phyloP scores from a whole-genome alignment of 208 protist species.

The Crithidia sp. region DNA sequence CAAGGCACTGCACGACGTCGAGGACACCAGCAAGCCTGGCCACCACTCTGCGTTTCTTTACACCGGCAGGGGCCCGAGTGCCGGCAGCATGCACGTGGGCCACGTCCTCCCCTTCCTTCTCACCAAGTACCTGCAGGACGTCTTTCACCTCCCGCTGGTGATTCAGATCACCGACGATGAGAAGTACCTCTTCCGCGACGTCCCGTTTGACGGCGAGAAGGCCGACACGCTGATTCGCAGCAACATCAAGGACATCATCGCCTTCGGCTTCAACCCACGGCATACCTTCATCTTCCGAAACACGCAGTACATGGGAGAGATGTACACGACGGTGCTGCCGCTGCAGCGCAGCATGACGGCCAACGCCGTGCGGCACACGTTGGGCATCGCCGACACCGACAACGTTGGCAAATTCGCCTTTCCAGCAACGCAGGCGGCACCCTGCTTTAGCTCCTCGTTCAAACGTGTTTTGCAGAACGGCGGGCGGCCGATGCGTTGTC shows the following conservation, averaged over 20 bases:
- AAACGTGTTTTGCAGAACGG: slow-evolving; percentile 84
- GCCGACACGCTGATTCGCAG: slow-evolving; percentile 80
- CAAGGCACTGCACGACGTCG: slow-evolving; percentile 90
- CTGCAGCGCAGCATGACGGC: slow-evolving; percentile 94
- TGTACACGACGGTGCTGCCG: slow-evolving; percentile 96
- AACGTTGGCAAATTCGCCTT: slow-evolving; percentile 97
- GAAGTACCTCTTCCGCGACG: slow-evolving; percentile 98
- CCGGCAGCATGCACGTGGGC: slow-evolving; percentile 97
- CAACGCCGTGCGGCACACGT: slow-evolving; percentile 93
- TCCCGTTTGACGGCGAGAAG: slow-evolving; percentile 82
- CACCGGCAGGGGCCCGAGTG: slow-evolving; percentile 99
- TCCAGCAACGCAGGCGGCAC: slow-evolving; percentile 97
- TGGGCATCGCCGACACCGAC: slow-evolving; percentile 93
- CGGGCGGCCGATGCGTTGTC: slow-evolving; percentile 85
- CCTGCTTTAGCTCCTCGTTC: slow-evolving; percentile 96
- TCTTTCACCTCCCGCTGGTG: slow-evolving; percentile 97
- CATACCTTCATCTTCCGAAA: slow-evolving; percentile 99
- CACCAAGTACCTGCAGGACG: slow-evolving; percentile 98
- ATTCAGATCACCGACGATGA: slow-evolving; percentile 99
- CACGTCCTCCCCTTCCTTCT: slow-evolving; percentile 99
- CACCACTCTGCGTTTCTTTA: slow-evolving; percentile 98
- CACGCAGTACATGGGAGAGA: slow-evolving; percentile 96
- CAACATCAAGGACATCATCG: slow-evolving; percentile 99
- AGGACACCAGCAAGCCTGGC: slow-evolving; percentile 53
- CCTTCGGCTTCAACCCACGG: slow-evolving; percentile 97